Percentiles rank a stretch among this genome's conserved stretches.
phyloP scores from a whole-genome alignment of 495 filamentous ascomycete species.

The Daldinia bambusicola region DNA sequence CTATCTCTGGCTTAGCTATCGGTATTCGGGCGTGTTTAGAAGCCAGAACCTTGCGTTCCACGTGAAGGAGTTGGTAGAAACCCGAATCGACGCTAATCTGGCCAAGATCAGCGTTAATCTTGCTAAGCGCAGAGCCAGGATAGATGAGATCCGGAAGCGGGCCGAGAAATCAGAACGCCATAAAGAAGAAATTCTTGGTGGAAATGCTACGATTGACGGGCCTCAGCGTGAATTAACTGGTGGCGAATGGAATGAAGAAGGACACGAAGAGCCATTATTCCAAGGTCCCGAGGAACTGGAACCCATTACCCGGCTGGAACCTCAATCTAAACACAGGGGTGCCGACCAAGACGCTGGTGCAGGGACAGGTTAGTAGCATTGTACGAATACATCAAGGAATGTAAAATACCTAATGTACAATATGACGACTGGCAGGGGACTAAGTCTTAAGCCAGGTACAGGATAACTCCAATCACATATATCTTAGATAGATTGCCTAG shows the following conservation, averaged over 20 bases:
- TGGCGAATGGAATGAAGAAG: slow-evolving; percentile 46
- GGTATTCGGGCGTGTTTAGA: slow-evolving; percentile 79
- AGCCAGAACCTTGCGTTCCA: slow-evolving; percentile 81
- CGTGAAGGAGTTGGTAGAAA: slow-evolving; percentile 81
- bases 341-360: not conserved
- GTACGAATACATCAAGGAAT: slow-evolving; percentile 10
- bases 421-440: slow-evolving; percentile 4
- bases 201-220: slow-evolving; percentile 6
- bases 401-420: slow-evolving; percentile 24
- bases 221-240: slow-evolving; percentile 43
- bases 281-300: not conserved
- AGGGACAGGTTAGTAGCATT: not conserved
- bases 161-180: slow-evolving; percentile 28
- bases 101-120: slow-evolving; percentile 47
- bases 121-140: slow-evolving; percentile 23
- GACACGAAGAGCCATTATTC: slow-evolving; percentile 47
- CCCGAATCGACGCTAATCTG: slow-evolving; percentile 75
- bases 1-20: slow-evolving; percentile 86
- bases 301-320: slow-evolving; percentile 13
- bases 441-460: slow-evolving; percentile 3
- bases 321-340: not conserved
- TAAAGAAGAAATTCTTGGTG: slow-evolving; percentile 34
- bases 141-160: slow-evolving; percentile 35
- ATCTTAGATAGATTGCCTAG: too few relatives aligned
- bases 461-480: slow-evolving; percentile 11